Conservation (phyloP, 768 basidiomycete genomes). For the Lactarius hengduanensis region DNA sequence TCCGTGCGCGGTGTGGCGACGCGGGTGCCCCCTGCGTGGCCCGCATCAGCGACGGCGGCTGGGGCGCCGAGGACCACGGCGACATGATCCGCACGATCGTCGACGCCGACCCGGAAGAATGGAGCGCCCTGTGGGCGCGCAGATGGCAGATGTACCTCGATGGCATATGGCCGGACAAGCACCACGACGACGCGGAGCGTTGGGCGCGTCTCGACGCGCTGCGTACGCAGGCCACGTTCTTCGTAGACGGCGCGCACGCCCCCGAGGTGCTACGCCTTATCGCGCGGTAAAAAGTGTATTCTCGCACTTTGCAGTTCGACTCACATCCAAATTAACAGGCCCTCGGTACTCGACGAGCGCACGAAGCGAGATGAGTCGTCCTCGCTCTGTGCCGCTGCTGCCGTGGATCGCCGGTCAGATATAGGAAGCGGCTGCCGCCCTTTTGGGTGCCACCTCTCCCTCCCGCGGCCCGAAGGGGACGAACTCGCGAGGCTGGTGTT, state of each 20-base stretch:
- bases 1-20: constrained; percentile 17
- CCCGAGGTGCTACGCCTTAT: constrained; percentile 24
- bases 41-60: constrained; percentile 23
- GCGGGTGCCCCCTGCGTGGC: constrained; percentile 19
- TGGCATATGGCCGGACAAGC: constrained; percentile 18
- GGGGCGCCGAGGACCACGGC: constrained; percentile 20
- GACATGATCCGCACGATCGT: constrained; percentile 26
- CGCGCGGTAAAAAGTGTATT: constrained; percentile 17
- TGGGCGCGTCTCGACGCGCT: constrained; percentile 28
- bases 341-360: constrained; percentile 23
- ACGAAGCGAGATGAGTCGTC: constrained; percentile 17
- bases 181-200: constrained; percentile 18
- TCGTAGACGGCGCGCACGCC: constrained; percentile 21
- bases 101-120: constrained; percentile 27
- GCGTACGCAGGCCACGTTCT: constrained; percentile 17
- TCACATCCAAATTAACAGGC: constrained; percentile 16
- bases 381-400: constrained; percentile 10
- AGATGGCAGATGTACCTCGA: constrained; percentile 28
- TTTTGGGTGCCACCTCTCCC: constrained; percentile 26
- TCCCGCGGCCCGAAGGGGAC: constrained; percentile 16
- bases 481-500: constrained; percentile 26
- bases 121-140: constrained; percentile 24
- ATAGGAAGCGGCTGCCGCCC: background rate
- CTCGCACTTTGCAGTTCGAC: background rate
- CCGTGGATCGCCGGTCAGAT: background rate